Base-by-base conservation (phyloP, 2,329 filamentous ascomycete genomes). In the Alternaria sp. region DNA sequence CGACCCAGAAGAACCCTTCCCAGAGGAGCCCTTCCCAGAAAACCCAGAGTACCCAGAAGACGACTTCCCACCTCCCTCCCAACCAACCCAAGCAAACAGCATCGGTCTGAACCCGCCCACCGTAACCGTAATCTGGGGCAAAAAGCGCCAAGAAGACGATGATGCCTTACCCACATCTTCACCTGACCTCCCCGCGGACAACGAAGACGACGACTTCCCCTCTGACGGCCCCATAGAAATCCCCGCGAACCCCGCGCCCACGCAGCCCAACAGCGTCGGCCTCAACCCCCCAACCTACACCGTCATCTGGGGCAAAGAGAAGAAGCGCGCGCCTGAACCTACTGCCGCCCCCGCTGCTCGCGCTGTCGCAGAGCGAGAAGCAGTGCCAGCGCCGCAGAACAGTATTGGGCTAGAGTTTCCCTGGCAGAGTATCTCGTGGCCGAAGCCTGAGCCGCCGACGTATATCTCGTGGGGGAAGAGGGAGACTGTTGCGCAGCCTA, bases 381-480 rank as follows among this genome's bases (percentile, higher is more conserved):
- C 59, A 8, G 32, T 19, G n/a, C 52, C 63, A 10, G 36, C n/a
- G 10, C 63, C 61, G 2, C 55, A 56, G 40, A 30, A 59, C 23
- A 32, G 51, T 8, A 61, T 64, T 9, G 59, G 61, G 1, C 15
- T 67, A 0, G 40, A 66, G 8, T 54, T 55, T 3, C 65, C 62
- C 0, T 51, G 30, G 32, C 28, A 28, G 23, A 57, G 54, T 25
- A 26, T 59, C 54, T 32, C 54, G 25, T 59, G 59, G 60, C 59
- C 57, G 1, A 61, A 63, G 30, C 61, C 58, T 3, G 15, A 19
- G n/a, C 56, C 60, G 2, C 63, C 63, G 7, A 55, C 56, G 11
- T 49, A 57, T 23, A 54, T 70, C 19, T 63, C 59, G 15, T 71
- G 70, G 70, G 67, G 62, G 6, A 67, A 67, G 54, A 57, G 68